Conservation (phyloP, 305 asterid species). For the Fraxinus sp. region DNA sequence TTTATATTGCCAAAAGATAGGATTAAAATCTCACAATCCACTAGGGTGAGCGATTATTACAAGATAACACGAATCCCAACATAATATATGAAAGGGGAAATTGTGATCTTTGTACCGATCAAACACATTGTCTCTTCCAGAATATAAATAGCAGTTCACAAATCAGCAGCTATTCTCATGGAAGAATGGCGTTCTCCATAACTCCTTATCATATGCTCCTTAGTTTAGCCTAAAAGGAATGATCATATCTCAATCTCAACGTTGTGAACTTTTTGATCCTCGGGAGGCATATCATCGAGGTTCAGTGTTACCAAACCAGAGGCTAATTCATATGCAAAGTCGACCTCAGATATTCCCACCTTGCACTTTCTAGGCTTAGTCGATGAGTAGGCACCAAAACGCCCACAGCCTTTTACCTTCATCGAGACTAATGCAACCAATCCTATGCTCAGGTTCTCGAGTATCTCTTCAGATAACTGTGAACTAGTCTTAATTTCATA, state of each 20-base stretch:
- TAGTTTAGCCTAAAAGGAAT: not conserved
- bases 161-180: not conserved
- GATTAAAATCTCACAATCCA: not conserved
- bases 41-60: not conserved
- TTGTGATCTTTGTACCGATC: not conserved
- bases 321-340: constrained; percentile 39
- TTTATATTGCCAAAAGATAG: not conserved
- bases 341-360: constrained; percentile 34
- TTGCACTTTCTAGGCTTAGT: constrained; percentile 44
- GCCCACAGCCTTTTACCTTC: constrained; percentile 52
- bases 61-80: not conserved
- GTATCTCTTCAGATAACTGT: constrained; percentile 23
- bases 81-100: not conserved
- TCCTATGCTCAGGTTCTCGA: constrained; percentile 37
- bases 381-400: constrained; percentile 59
- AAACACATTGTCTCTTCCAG: not conserved
- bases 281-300: constrained; percentile 39
- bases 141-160: not conserved
- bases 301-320: constrained; percentile 49
- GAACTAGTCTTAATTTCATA: constrained; percentile 30
- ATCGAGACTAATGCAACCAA: constrained; percentile 37
- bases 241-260: constrained; percentile 40
- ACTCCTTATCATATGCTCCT: not conserved
- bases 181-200: not conserved
- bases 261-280: constrained; percentile 33